Evolutionary conservation across 202 grass and related monocot species (phyloP).

Genomic region (Sporobolus alterniflorus): DNA sequence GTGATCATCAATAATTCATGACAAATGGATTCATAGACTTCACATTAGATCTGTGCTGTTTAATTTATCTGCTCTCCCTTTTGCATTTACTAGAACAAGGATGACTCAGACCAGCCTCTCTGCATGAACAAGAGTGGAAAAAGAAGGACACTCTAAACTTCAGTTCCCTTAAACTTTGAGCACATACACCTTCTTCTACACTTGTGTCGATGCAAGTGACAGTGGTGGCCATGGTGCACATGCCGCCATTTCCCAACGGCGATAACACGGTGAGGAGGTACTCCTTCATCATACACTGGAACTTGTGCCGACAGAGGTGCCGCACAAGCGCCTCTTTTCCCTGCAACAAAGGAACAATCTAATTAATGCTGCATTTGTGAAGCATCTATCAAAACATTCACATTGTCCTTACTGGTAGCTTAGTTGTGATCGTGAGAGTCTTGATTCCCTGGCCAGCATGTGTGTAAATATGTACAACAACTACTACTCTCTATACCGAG

Average conservation of each 20-base stretch:
- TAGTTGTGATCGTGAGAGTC: too few relatives aligned
- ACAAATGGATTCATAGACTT: too few relatives aligned
- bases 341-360: constrained; percentile 4
- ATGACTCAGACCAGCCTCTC: not conserved
- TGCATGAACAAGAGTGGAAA: not conserved
- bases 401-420: too few relatives aligned
- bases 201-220: not conserved
- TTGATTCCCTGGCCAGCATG: too few relatives aligned
- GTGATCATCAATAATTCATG: too few relatives aligned
- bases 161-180: not conserved
- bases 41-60: not conserved
- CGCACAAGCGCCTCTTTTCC: constrained; percentile 43
- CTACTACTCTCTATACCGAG: too few relatives aligned
- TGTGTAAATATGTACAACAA: not conserved
- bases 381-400: not conserved
- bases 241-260: constrained; percentile 55
- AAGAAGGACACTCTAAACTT: not conserved
- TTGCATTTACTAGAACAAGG: not conserved
- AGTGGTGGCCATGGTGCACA: not conserved
- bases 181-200: not conserved
- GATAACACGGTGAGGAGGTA: constrained; percentile 60
- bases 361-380: not conserved
- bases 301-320: constrained; percentile 34
- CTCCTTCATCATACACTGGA: constrained; percentile 47
- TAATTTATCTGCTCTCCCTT: not conserved